Base-by-base conservation (phyloP, 345 rosid genomes). In the Eucalyptus pauciflora region DNA sequence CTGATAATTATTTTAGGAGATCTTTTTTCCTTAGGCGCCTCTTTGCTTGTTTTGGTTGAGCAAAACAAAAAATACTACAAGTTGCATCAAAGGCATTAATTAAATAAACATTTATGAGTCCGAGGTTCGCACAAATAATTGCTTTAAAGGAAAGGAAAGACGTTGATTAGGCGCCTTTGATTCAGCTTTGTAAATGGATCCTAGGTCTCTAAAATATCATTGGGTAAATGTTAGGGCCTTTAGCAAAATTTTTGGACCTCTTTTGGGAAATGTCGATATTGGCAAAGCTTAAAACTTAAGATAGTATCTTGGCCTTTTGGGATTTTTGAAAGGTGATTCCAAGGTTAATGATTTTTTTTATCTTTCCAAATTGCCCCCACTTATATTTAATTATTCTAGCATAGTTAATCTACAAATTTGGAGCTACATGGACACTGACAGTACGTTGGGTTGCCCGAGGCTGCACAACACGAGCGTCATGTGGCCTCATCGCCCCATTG, bases 391-490 rank as follows among this genome's bases (percentile, higher is more conserved):
- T 4, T 4, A 8, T 24, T 25, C n/a, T 58, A 58, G 7, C 11
- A 4, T 22, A 22, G 25, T 56, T 13, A 22, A 9, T 24, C 1
- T 56, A 5, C 29, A 22, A 56, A 9, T 22, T 22, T 56, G 11
- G 27, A 56, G 60, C 1, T 4, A 0, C 27, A 56, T 56, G 12
- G n/a, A n/a, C n/a, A n/a, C n/a, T n/a, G 60, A 22, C 2, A 0
- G 0, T 20, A 4, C 3, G 25, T 54, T 10, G 27, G 60, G 60
- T 54, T 22, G 60, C 60, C 1, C 1, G 1, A 22, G 60, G 27
- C 3, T 54, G 2, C 56, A 51, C 2, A 51, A 7, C 54, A 51
- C 4, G 0, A 51, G 56, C 0, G 4, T 17, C 56, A 51, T 3
- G 24, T 52, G 22, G 24, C 24, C 56, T 52, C 1, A 2, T 0